Percentiles rank a stretch among this genome's conserved stretches.
phyloP scores from a whole-genome alignment of 1,139 yeast species.

The Meyerozyma carpophila region DNA sequence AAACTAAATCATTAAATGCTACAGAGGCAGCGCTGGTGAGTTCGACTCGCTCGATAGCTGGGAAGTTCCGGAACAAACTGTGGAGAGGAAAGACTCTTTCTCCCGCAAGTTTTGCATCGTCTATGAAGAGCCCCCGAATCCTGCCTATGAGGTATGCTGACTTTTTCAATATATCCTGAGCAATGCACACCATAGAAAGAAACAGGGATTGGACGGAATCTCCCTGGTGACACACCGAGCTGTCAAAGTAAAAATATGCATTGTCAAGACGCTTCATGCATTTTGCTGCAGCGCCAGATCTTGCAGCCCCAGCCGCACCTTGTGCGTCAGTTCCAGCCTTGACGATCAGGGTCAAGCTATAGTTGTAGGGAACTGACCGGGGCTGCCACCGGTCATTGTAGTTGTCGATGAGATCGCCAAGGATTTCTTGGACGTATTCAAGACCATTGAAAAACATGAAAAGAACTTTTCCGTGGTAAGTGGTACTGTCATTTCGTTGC shows the following conservation, averaged over 20 bases:
- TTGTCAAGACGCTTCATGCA: constrained; percentile 12
- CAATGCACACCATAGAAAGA: constrained; percentile 27
- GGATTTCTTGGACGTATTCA: constrained; percentile 25
- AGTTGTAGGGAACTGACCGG: neutral
- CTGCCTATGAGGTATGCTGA: constrained; percentile 29
- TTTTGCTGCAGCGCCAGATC: neutral
- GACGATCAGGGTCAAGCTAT: neutral
- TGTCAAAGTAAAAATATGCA: constrained; percentile 33
- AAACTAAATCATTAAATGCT: constrained; percentile 12
- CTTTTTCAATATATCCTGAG: constrained; percentile 33
- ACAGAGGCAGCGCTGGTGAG: constrained; percentile 19
- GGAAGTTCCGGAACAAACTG: constrained; percentile 27
- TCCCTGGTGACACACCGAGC: constrained; percentile 14
- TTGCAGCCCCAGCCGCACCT: constrained; percentile 1
- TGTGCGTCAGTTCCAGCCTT: neutral
- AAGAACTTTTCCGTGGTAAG: constrained; percentile 26
- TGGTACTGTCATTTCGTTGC: constrained; percentile 4
- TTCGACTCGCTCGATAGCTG: constrained; percentile 28
- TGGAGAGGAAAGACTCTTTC: constrained; percentile 29
- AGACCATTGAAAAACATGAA: constrained; percentile 40
- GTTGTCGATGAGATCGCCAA: constrained; percentile 27
- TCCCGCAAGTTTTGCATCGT: constrained; percentile 28
- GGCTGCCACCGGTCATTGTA: constrained; percentile 1
- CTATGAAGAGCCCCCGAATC: constrained; percentile 29
- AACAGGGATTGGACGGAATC: constrained; percentile 12